Conservation (phyloP, 768 basidiomycete genomes). For the Pluteus cervinus region DNA sequence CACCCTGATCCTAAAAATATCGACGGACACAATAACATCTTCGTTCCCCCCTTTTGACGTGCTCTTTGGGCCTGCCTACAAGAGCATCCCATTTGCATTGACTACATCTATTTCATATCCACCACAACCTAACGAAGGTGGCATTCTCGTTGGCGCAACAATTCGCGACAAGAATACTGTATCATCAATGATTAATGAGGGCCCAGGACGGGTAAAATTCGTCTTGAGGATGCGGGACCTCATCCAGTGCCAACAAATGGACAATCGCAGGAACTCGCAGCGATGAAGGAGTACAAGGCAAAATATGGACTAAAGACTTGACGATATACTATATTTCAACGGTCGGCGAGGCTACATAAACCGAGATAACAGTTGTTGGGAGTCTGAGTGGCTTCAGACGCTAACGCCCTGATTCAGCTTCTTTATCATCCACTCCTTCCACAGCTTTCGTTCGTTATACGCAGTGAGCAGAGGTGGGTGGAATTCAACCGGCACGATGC, state of each 20-base stretch:
- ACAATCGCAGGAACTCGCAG: slow-evolving; percentile 51
- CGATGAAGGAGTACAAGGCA: slow-evolving; percentile 75
- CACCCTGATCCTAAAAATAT: too few relatives aligned
- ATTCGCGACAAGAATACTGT: slow-evolving; percentile 80
- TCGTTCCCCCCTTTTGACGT: slow-evolving; percentile 61
- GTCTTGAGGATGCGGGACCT: slow-evolving; percentile 85
- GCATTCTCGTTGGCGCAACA: slow-evolving; percentile 79
- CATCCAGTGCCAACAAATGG: slow-evolving; percentile 78
- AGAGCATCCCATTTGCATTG: slow-evolving; percentile 92
- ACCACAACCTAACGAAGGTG: slow-evolving; percentile 75
- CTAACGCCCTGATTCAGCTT: too few relatives aligned
- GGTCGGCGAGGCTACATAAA: too few relatives aligned
- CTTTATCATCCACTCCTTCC: too few relatives aligned
- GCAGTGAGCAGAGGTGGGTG: too few relatives aligned
- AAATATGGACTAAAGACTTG: slow-evolving; percentile 67
- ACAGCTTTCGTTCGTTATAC: too few relatives aligned
- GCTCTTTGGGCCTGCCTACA: slow-evolving; percentile 96
- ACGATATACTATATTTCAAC: too few relatives aligned
- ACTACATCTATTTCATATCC: slow-evolving; percentile 73
- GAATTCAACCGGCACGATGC: too few relatives aligned
- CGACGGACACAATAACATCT: too few relatives aligned
- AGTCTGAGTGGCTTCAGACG: too few relatives aligned
- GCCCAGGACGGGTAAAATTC: slow-evolving; percentile 64
- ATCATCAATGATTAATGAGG: slow-evolving; percentile 77
- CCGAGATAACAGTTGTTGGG: too few relatives aligned